Conservation (phyloP, 495 filamentous ascomycete species). For the Neurospora sp. region DNA sequence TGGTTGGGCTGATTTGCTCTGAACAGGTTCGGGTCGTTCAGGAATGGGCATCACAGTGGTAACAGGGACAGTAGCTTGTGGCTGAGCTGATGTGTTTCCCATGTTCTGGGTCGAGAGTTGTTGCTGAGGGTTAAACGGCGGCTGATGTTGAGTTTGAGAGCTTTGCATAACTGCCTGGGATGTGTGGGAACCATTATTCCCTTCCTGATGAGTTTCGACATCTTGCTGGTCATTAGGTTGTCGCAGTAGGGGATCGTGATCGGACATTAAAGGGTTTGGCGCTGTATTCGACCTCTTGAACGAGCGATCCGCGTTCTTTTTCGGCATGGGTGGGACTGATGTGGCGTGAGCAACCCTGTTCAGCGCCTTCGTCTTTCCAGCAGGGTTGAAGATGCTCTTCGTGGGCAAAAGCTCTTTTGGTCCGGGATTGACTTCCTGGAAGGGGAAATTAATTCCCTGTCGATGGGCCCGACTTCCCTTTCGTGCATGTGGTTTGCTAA, state of each 20-base stretch:
- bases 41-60: conserved; percentile 4
- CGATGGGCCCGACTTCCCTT: conserved; percentile 6
- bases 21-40: conserved; percentile 5
- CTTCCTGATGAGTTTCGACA: not conserved
- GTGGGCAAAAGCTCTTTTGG: conserved; percentile 35
- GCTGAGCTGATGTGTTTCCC: not conserved
- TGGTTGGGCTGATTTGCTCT: conserved; percentile 1
- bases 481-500: conserved; percentile 4
- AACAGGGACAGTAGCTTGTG: not conserved
- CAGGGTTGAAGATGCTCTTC: conserved; percentile 35
- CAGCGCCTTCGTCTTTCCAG: conserved; percentile 16
- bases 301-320: conserved; percentile 9
- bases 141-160: not conserved
- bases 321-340: conserved; percentile 2
- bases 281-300: conserved; percentile 20
- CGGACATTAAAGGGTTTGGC: conserved; percentile 7
- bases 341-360: conserved; percentile 9
- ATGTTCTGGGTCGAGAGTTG: not conserved
- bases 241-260: conserved; percentile 3
- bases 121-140: not conserved
- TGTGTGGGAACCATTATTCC: not conserved
- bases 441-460: conserved; percentile 22
- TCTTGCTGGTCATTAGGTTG: conserved; percentile 1
- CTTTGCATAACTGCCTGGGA: not conserved
- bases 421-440: conserved; percentile 30